phyloP scores from a whole-genome alignment of 805 yeast species.

The Starmerella cellae region DNA sequence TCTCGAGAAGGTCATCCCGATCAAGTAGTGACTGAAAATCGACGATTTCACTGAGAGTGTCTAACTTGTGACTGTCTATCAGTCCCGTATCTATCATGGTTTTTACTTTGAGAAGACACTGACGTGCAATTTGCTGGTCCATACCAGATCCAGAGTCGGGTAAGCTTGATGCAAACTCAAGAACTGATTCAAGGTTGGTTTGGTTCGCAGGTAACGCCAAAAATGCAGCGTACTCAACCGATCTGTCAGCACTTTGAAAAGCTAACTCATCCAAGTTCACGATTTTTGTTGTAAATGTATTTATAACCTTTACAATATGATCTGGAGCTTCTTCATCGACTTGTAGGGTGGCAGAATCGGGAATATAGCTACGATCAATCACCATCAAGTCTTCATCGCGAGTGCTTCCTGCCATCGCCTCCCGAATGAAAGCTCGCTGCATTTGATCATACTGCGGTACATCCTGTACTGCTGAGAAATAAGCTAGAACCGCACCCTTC shows the following conservation, averaged over 20 bases:
- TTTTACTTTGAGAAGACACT: slow-evolving; percentile 3
- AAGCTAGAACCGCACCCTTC: slow-evolving; percentile 18
- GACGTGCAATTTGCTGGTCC: background rate
- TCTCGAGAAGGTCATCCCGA: background rate
- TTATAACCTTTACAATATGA: background rate
- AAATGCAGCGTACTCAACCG: slow-evolving; percentile 8
- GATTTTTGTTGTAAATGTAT: background rate
- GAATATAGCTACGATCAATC: slow-evolving; percentile 6
- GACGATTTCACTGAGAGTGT: background rate
- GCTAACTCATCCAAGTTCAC: slow-evolving; percentile 1
- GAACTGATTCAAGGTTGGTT: background rate
- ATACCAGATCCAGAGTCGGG: slow-evolving; percentile 4
- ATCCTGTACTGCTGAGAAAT: slow-evolving; percentile 2
- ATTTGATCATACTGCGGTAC: slow-evolving; percentile 11
- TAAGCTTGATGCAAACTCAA: slow-evolving; percentile 2
- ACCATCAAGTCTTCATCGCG: slow-evolving; percentile 8
- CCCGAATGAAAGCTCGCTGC: slow-evolving; percentile 11
- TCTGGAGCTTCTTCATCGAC: background rate
- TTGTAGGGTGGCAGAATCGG: slow-evolving; percentile 1
- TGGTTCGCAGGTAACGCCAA: background rate
- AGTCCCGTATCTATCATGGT: background rate
- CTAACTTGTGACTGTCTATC: background rate
- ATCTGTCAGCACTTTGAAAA: background rate
- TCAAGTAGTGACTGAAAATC: slow-evolving; percentile 2
- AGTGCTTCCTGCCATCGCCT: slow-evolving; percentile 6